Percentiles rank a stretch among this genome's conserved stretches.
Conservation (phyloP, 192 early-diverging fungal genomes). For the Backusella psychrophila region DNA sequence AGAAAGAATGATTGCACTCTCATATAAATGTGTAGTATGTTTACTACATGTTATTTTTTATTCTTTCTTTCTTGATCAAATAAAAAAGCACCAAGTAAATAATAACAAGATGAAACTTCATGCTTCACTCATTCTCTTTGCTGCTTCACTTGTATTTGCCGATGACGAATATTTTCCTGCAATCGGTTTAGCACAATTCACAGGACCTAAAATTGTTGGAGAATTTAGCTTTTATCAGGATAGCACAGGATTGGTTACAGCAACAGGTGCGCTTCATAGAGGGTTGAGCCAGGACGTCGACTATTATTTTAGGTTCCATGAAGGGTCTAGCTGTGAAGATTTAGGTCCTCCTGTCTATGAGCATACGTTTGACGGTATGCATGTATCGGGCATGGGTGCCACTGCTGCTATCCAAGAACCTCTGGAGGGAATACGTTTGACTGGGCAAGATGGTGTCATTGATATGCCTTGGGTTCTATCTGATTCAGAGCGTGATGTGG, state of each 20-base stretch:
- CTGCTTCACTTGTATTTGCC: background rate
- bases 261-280: background rate
- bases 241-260: background rate
- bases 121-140: background rate
- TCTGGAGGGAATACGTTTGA: background rate
- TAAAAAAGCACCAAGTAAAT: background rate
- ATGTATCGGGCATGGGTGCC: background rate
- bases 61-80: background rate
- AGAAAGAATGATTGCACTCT: background rate
- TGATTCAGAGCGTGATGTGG: background rate
- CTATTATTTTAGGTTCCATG: background rate
- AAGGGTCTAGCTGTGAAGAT: background rate
- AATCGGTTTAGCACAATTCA: background rate
- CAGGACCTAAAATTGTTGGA: slow-evolving; percentile 7
- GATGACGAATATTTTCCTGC: background rate
- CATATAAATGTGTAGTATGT: background rate
- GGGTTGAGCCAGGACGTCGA: background rate
- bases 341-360: background rate
- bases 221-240: slow-evolving; percentile 1
- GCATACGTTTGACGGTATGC: background rate
- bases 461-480: background rate
- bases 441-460: background rate
- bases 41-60: background rate
- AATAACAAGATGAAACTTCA: background rate
- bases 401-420: background rate